These are phyloP conservation scores for Backusella luteola DNA, from an alignment of 192 early-diverging fungal species.

Conservation along the genomic window DNA sequence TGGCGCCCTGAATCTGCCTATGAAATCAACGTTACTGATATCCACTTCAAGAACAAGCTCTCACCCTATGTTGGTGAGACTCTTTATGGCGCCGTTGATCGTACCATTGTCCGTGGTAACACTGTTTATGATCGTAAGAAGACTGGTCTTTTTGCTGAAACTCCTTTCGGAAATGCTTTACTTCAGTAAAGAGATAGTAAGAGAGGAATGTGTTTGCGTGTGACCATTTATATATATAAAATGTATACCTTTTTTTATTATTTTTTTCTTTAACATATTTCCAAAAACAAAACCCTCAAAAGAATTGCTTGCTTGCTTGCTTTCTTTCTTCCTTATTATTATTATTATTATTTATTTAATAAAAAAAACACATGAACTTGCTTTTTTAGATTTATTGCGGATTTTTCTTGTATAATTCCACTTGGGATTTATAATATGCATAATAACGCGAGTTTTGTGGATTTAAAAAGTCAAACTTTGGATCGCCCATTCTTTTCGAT, in stretches of 20 bases:
- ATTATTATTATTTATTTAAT: background rate
- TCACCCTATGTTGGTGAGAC: slow-evolving; percentile 68
- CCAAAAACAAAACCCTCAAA: background rate
- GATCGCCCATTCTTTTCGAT: slow-evolving; percentile 39
- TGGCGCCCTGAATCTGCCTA: slow-evolving; percentile 70
- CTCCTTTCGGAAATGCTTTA: slow-evolving; percentile 15
- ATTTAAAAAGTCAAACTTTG: slow-evolving; percentile 47
- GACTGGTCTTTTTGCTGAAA: slow-evolving; percentile 4
- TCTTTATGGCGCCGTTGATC: slow-evolving; percentile 64
- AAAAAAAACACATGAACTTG: background rate
- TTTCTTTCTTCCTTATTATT: background rate
- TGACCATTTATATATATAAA: background rate
- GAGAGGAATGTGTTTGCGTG: background rate
- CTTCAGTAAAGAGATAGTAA: slow-evolving; percentile 3
- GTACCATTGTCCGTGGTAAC: slow-evolving; percentile 70
- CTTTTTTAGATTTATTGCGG: background rate
- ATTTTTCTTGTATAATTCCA: background rate
- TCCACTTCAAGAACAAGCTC: slow-evolving; percentile 82
- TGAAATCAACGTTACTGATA: slow-evolving; percentile 46
- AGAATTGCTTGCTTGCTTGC: background rate
- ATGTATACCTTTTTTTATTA: slow-evolving; percentile 3
- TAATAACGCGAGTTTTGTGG: slow-evolving; percentile 46
- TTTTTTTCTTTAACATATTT: background rate
- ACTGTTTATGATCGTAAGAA: slow-evolving; percentile 36
- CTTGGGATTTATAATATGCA: slow-evolving; percentile 38